Evolutionary conservation across 345 rosid genomes (phyloP), one percentile per base, ranked within the genome.

Genomic region (Eucalyptus guilfoylei): DNA sequence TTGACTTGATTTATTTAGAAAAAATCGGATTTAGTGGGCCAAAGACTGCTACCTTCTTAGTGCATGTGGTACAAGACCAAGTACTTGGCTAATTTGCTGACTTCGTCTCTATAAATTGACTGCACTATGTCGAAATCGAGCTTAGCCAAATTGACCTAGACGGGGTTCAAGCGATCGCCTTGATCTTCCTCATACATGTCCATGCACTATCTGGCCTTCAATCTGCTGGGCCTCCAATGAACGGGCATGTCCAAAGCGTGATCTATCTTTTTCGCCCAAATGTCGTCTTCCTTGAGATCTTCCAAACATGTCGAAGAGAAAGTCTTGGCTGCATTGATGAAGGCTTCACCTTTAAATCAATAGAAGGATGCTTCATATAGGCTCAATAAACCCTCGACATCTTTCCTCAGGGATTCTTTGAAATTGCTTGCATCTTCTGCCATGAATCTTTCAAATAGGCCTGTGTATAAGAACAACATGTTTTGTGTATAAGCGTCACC

Each of bases 281-380:
- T 13, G 37, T 6, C 3, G 21, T 11, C 64, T 86, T 86, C 55
- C 23, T 28, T 30, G 47, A 44, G 45, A 8, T 19, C 48, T 55
- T 81, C 69, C 88, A 91, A 80, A 67, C 44, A n/a, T 23, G 11
- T 45, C 9, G 26, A 49, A 19, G 91, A 44, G 42, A 88, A 88
- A 12, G 49, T 34, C 45, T 26, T 87, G 76, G 91, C 91, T 42
- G 88, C 92, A 15, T 55, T 11, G 5, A 55, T 55, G 62, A 23
- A 23, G 62, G 62, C 62, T 21, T 55, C 62, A 23, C 89, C 92
- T 80, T 60, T 34, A 24, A 87, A 13, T 16, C 88, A 87, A 37
- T 88, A 49, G 42, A 47, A 88, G 2, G 91, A 90, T 48, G 92
- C 93, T 85, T 92, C 92, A 64, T 90, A 90, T 55, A 88, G 80